Percentiles rank a stretch among this genome's conserved stretches.
These are phyloP conservation scores for Edaphochlamys debaryana DNA, from an alignment of 139 green algal species.

Conservation along the genomic window DNA sequence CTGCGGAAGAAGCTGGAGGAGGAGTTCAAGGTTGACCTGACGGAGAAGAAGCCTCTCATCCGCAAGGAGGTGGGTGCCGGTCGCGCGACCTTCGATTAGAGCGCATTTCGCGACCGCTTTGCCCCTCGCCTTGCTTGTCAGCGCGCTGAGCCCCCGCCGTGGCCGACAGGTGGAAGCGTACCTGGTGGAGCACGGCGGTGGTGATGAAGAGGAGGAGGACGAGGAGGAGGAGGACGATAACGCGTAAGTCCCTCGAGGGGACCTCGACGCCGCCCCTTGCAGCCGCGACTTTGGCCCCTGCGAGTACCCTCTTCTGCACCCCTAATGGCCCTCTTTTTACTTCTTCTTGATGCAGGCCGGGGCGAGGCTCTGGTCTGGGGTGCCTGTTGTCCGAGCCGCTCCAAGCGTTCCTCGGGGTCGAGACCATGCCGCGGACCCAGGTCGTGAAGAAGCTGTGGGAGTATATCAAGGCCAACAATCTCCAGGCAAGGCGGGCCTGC, in stretches of 20 bases:
- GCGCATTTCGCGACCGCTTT: neutral
- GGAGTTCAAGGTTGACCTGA: slow-evolving; percentile 65
- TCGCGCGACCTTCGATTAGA: neutral
- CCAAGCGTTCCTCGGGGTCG: slow-evolving; percentile 67
- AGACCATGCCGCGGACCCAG: slow-evolving; percentile 55
- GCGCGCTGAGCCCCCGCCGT: neutral
- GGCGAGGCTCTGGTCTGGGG: neutral
- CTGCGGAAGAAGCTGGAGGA: slow-evolving; percentile 76
- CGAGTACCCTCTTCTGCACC: too few relatives aligned
- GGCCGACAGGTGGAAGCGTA: slow-evolving; percentile 54
- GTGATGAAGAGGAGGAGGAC: slow-evolving; percentile 40
- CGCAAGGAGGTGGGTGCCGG: slow-evolving; percentile 47
- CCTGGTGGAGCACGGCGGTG: slow-evolving; percentile 35
- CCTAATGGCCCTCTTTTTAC: neutral
- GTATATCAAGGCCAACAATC: slow-evolving; percentile 84
- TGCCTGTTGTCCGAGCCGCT: slow-evolving; percentile 63
- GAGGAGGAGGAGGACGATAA: slow-evolving; percentile 37
- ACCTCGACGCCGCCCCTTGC: neutral
- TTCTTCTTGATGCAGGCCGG: neutral
- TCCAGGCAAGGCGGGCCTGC: slow-evolving; percentile 67
- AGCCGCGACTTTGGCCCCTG: too few relatives aligned
- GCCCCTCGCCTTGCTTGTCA: too few relatives aligned
- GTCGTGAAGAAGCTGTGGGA: slow-evolving; percentile 88
- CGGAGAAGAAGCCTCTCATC: slow-evolving; percentile 68
- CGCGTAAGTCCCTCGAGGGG: slow-evolving; percentile 6